These are phyloP conservation scores for Sporothrix globosa DNA, from an alignment of 2,329 filamentous ascomycete genomes.

Conservation along the genomic window DNA sequence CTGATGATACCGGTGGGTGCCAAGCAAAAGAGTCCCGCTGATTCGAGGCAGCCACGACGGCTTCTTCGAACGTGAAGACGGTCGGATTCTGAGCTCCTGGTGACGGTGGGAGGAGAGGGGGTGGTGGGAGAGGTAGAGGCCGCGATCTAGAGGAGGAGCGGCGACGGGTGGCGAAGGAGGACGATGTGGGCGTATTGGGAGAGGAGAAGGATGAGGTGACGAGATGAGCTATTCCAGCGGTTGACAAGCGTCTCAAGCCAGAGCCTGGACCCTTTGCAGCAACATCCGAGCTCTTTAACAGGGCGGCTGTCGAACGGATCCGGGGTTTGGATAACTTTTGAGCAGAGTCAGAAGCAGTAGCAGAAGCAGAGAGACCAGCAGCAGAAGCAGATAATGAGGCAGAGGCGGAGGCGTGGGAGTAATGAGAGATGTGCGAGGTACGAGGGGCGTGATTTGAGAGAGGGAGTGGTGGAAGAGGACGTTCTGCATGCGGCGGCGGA, in stretches of 20 bases:
- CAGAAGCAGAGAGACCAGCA: constrained; percentile 16
- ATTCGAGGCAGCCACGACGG: constrained; percentile 20
- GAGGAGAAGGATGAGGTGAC: constrained; percentile 31
- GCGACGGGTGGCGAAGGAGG: constrained; percentile 18
- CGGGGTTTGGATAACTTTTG: constrained; percentile 58
- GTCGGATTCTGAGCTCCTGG: constrained; percentile 14
- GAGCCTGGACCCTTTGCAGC: constrained; percentile 41
- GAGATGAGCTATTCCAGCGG: constrained; percentile 39
- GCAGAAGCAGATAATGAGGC: neutral
- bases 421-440: constrained; percentile 2
- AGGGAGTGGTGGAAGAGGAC: constrained; percentile 37
- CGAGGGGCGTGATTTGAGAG: constrained; percentile 10
- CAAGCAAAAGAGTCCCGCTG: constrained; percentile 30
- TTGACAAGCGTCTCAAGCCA: constrained; percentile 39
- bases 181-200: constrained; percentile 28
- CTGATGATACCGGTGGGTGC: constrained; percentile 25
- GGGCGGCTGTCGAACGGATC: constrained; percentile 49
- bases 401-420: constrained; percentile 19
- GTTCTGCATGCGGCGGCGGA: constrained; percentile 3
- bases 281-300: constrained; percentile 45
- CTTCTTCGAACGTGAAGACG: constrained; percentile 35
- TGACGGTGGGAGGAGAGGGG: constrained; percentile 18
- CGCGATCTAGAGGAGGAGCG: constrained; percentile 1
- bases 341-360: constrained; percentile 35
- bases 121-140: constrained; percentile 17